A percentile compares a stretch with the other conserved stretches of the same genome.
These are phyloP conservation scores for Naganishia friedmannii DNA, from an alignment of 768 basidiomycete species.

Conservation along the genomic window DNA sequence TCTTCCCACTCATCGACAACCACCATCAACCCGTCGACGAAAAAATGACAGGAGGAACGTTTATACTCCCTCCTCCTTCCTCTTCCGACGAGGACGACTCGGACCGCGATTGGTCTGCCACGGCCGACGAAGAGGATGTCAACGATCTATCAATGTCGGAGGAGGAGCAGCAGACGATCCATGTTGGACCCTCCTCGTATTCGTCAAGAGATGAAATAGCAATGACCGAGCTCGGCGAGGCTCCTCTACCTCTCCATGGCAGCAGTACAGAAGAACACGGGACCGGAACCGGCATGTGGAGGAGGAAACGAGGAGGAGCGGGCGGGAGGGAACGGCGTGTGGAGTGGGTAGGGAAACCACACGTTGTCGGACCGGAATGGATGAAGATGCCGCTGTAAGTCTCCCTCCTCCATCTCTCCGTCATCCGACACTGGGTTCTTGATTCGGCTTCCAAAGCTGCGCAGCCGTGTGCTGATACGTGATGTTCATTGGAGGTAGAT, in stretches of 20 bases:
- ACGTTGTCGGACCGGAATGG: constrained; percentile 50
- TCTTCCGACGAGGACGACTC: not conserved
- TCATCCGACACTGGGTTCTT: too few relatives aligned
- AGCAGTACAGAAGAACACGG: too few relatives aligned
- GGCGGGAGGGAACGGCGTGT: constrained; percentile 20
- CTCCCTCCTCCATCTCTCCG: too few relatives aligned
- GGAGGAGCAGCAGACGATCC: constrained; percentile 12
- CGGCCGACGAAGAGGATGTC: not conserved
- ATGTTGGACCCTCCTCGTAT: constrained; percentile 1
- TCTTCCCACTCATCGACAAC: too few relatives aligned
- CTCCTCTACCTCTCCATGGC: too few relatives aligned
- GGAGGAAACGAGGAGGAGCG: not conserved
- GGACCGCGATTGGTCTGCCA: not conserved
- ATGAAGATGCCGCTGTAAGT: constrained; percentile 44
- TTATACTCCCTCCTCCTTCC: not conserved
- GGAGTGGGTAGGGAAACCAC: constrained; percentile 50
- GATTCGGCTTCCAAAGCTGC: too few relatives aligned
- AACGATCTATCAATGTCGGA: not conserved
- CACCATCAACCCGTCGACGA: not conserved
- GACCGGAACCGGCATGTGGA: not conserved
- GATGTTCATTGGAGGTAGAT: constrained; percentile 2
- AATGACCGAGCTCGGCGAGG: constrained; percentile 10
- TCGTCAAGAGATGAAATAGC: not conserved
- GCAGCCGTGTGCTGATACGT: not conserved
- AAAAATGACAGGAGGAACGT: not conserved